Evolutionary conservation across 441 rosid genomes (phyloP), one percentile per base, ranked within the genome.

Genomic region (Macaranga tanarius): DNA sequence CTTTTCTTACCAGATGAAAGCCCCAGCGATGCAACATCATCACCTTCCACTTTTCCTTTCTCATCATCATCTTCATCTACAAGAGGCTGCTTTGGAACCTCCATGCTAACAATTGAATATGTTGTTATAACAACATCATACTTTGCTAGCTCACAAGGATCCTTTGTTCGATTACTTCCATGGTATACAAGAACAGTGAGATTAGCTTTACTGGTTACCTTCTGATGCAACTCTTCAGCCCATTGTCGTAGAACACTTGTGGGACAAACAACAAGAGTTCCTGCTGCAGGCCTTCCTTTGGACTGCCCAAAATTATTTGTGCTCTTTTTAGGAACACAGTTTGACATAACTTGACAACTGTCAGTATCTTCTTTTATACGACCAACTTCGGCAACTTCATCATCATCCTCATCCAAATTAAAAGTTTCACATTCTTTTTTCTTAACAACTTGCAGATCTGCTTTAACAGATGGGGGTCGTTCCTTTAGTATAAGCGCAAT

Each of bases 181-280:
- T 93, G 94, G 80, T 93, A 93, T 57, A 93, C 89, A 28, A 93
- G 87, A 75, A 93, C 90, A 42, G 92, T 74, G 60, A 93, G 86
- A 65, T 79, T 83, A 55, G 90, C 97, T 81, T 88, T 76, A 42
- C 76, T 76, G 4, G 91, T 79, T 68, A 95, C 98, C 84, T 95
- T 95, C 80, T 79, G 89, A n/a, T 75, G 85, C 79, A 95, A 76
- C 79, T 95, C 99, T 34, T 92, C 97, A 13, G 82, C 88, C 99
- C 99, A 95, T 76, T 95, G 99, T 20, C 99, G 89, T 81, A 95
- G 77, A 47, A 95, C 98, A 83, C 99, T 95, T n/a, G 97, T 91
- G 54, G 99, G 99, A 84, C 99, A 95, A 78, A 95, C 99, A 83
- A 95, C 83, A 69, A 95, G 96, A 25, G 99, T 95, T 77, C 99